Base-by-base conservation (phyloP, 2,329 filamentous ascomycete species). In the Polytolypa hystricis region DNA sequence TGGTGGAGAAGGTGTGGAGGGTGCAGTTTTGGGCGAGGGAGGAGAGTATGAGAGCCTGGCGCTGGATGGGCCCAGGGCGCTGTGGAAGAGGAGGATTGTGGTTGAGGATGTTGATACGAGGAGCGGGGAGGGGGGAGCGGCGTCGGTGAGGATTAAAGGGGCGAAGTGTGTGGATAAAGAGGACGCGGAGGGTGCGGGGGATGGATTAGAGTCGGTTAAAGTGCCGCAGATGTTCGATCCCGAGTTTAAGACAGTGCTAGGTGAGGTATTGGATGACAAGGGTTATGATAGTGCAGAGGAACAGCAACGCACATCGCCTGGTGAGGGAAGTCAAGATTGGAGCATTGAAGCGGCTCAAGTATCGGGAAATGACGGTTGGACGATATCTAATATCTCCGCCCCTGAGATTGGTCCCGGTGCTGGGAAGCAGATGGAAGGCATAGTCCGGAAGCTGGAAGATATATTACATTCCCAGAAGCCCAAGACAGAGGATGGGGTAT, bases 31-130 rank as follows among this genome's bases (percentile, higher is more conserved):
- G 12, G 91, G 91, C 1, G 91, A 96, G 57, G 91, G 91, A 4
- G 91, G 91, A 3, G 91, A 96, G 65, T 96, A 93, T 58, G 91
- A 96, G 70, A 96, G 86, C 19, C 65, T 96, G 35, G 85, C 91
- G 30, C 53, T 96, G 23, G 77, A 86, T 58, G 91, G 89, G 8
- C 89, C 89, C 6, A 50, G 53, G 1, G 63, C 65, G 33, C 56
- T 95, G 41, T 95, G 91, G 70, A 80, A 73, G 60, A 73, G 70
- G 45, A 73, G 69, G 35, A 81, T 96, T 43, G 64, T 67, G 28
- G 65, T 95, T 20, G 62, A 62, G 0, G 69, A 74, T 2, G 56
- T 58, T 3, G 69, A 70, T 40, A 69, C 64, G 39, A 66, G 81
- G 4, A 62, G 58, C 25, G 82, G 83, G 47, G 82, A 81, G 27